These are phyloP conservation scores for Dentiscutata heterogama DNA, from an alignment of 371 early-diverging fungal species.

Conservation along the genomic window DNA sequence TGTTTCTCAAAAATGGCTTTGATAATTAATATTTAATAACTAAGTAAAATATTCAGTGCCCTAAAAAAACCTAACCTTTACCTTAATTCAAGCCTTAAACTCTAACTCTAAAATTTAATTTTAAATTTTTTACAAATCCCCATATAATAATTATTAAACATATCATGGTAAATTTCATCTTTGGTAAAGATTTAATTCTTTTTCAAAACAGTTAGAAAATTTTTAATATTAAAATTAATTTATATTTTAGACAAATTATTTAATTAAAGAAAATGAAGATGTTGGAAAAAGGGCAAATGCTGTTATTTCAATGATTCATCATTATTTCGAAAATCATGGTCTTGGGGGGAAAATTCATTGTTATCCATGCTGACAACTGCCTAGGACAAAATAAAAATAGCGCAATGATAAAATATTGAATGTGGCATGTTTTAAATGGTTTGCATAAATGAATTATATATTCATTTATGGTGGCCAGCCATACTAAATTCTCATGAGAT, in stretches of 20 bases:
- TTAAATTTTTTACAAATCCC: no score
- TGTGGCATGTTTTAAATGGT: neutral
- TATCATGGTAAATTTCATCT: no score
- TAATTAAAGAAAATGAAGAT: conserved; percentile 4
- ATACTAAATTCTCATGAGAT: conserved; percentile 11
- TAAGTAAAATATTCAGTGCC: no score
- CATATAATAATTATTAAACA: no score
- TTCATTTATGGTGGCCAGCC: neutral
- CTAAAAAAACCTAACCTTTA: no score
- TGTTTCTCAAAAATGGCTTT: no score
- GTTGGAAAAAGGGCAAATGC: neutral
- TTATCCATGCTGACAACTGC: conserved; percentile 9
- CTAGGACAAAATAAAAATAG: neutral
- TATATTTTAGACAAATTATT: neutral
- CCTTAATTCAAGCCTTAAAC: no score
- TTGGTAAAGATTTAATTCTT: no score
- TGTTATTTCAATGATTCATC: neutral
- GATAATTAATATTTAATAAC: no score
- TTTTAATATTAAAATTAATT: neutral
- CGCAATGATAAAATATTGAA: neutral
- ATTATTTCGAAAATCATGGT: conserved; percentile 1
- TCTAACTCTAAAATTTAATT: no score
- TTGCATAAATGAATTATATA: neutral
- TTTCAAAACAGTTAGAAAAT: no score
- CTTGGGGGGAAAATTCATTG: neutral